A percentile compares a stretch with the other conserved stretches of the same genome.
Conservation (phyloP, 192 early-diverging fungal species). For the Polychytrium aggregatum region DNA sequence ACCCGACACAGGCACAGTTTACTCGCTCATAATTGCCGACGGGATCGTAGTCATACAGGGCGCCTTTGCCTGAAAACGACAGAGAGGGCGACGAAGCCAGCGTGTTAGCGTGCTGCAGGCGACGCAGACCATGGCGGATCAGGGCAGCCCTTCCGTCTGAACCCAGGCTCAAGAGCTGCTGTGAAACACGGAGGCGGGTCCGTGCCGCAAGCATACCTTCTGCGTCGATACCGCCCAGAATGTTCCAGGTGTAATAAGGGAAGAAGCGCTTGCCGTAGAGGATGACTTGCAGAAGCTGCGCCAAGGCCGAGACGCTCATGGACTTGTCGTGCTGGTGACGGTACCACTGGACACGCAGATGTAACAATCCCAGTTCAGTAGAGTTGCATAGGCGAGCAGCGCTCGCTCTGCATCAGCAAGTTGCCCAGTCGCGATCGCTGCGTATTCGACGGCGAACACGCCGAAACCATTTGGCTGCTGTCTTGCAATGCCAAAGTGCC, state of each 20-base stretch:
- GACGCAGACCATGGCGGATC: no score
- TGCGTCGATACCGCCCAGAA: constrained; percentile 80
- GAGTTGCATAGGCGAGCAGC: not conserved
- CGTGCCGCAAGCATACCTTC: no score
- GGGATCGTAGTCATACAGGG: constrained; percentile 86
- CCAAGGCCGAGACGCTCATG: constrained; percentile 77
- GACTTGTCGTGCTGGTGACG: constrained; percentile 77
- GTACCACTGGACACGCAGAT: constrained; percentile 59
- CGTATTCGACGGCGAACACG: not conserved
- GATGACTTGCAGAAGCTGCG: constrained; percentile 88
- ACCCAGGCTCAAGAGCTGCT: no score
- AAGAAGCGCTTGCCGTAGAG: constrained; percentile 91
- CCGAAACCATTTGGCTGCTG: no score
- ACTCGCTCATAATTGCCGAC: constrained; percentile 83
- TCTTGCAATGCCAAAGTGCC: no score
- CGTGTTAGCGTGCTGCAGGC: no score
- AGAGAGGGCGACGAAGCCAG: no score
- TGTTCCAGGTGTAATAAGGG: constrained; percentile 87
- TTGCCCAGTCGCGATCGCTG: not conserved
- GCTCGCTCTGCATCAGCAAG: no score
- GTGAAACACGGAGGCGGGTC: no score
- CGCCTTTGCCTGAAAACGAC: constrained; percentile 58
- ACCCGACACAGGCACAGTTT: constrained; percentile 63
- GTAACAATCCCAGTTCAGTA: not conserved
- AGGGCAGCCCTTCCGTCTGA: no score